Evolutionary conservation across 2,329 filamentous ascomycete species (phyloP).

Genomic region (Plectosphaerella sp.): DNA sequence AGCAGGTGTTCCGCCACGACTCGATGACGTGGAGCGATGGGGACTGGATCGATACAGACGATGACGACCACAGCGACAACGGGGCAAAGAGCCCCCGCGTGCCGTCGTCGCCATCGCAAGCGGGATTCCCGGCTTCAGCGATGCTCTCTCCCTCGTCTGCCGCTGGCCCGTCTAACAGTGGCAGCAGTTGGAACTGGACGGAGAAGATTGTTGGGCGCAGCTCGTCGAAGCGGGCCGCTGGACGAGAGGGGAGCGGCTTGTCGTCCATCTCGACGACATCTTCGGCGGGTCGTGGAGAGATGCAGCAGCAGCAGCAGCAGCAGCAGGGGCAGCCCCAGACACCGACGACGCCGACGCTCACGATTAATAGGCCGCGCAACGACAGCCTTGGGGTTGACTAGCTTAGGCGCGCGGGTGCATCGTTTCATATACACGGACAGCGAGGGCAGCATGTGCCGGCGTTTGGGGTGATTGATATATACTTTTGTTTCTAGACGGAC

Average conservation of each 20-base stretch:
- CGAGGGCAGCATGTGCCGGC: neutral
- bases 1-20: conserved; percentile 28
- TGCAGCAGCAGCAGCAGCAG: too few relatives aligned
- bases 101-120: neutral
- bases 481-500: neutral
- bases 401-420: neutral
- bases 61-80: conserved; percentile 31
- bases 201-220: conserved; percentile 45
- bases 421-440: neutral
- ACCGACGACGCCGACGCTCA: neutral
- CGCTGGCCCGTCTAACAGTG: neutral
- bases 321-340: neutral
- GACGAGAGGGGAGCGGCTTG: neutral
- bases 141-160: neutral
- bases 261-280: too few relatives aligned
- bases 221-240: conserved; percentile 16
- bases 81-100: conserved; percentile 7
- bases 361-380: neutral
- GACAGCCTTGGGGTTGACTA: neutral
- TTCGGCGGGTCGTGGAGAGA: neutral
- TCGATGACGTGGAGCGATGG: conserved; percentile 63
- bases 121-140: neutral
- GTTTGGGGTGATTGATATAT: neutral
- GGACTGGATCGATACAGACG: conserved; percentile 54
- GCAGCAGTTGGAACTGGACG: conserved; percentile 44